phyloP scores from a whole-genome alignment of 1,284 basidiomycete species.

The Rhodotorula sp. region DNA sequence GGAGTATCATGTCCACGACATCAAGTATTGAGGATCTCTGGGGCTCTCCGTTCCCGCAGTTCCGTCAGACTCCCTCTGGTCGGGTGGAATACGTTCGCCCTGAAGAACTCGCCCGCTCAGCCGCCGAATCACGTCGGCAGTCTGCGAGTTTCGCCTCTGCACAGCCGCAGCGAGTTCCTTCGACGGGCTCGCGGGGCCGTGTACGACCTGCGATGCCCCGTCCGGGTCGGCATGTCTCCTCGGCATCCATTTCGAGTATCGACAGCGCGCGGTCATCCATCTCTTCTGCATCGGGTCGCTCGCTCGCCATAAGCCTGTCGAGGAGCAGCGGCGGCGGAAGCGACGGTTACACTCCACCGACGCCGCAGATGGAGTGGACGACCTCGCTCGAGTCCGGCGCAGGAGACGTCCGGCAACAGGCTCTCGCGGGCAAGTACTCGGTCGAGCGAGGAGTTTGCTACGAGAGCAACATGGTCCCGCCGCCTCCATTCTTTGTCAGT shows the following conservation, averaged over 20 bases:
- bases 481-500: constrained; percentile 33
- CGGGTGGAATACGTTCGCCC: constrained; percentile 28
- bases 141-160: background rate
- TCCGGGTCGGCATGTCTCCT: constrained; percentile 18
- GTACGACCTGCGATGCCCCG: background rate
- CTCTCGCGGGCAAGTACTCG: constrained; percentile 17
- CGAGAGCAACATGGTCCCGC: constrained; percentile 32
- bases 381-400: background rate
- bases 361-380: constrained; percentile 25
- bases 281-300: constrained; percentile 18
- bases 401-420: background rate
- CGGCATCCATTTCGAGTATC: constrained; percentile 39
- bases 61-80: constrained; percentile 38
- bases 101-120: background rate
- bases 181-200: background rate
- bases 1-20: constrained; percentile 20
- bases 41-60: constrained; percentile 22
- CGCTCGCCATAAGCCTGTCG: constrained; percentile 16
- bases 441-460: constrained; percentile 14
- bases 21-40: constrained; percentile 33
- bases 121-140: background rate
- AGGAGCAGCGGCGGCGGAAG: constrained; percentile 23
- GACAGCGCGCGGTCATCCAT: constrained; percentile 27
- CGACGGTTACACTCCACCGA: constrained; percentile 31
- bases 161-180: background rate